Conservation (phyloP, 768 basidiomycete genomes). For the Russula earlei region DNA sequence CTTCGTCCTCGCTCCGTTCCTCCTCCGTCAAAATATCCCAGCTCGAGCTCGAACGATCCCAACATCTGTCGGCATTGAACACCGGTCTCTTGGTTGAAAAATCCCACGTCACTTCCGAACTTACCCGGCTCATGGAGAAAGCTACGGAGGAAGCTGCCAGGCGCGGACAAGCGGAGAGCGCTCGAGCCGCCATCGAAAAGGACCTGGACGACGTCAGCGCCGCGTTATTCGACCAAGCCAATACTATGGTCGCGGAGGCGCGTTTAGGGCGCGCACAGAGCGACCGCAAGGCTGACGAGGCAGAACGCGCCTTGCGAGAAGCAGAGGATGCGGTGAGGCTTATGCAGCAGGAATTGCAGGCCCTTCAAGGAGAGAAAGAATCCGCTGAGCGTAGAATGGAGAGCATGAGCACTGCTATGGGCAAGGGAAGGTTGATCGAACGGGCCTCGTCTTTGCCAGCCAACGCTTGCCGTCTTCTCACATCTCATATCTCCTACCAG, state of each 20-base stretch:
- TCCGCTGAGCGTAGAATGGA: constrained; percentile 42
- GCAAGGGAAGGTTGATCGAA: constrained; percentile 63
- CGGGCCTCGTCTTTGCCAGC: constrained; percentile 25
- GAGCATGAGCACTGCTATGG: constrained; percentile 43
- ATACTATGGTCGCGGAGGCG: constrained; percentile 96
- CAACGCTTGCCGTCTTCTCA: constrained; percentile 40
- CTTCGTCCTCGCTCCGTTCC: constrained; percentile 46
- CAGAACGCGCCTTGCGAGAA: constrained; percentile 68
- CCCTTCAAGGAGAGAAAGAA: constrained; percentile 59
- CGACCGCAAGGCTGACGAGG: constrained; percentile 65
- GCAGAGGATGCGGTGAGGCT: constrained; percentile 79
- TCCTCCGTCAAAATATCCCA: constrained; percentile 61
- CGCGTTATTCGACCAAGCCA: constrained; percentile 82
- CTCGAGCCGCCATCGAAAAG: constrained; percentile 75
- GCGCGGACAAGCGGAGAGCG: constrained; percentile 83
- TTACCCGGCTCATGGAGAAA: constrained; percentile 87
- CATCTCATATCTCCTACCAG: constrained; percentile 63
- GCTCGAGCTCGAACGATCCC: constrained; percentile 75
- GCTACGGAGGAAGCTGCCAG: constrained; percentile 92
- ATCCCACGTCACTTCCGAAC: constrained; percentile 80
- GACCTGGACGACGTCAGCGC: constrained; percentile 94
- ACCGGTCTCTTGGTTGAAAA: constrained; percentile 90
- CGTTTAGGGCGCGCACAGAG: constrained; percentile 55
- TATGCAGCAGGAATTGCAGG: constrained; percentile 83
- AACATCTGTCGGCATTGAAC: constrained; percentile 84